Evolutionary conservation across 2,329 filamentous ascomycete genomes (phyloP).

Genomic region (Ceratocystiopsis brevicomis): DNA sequence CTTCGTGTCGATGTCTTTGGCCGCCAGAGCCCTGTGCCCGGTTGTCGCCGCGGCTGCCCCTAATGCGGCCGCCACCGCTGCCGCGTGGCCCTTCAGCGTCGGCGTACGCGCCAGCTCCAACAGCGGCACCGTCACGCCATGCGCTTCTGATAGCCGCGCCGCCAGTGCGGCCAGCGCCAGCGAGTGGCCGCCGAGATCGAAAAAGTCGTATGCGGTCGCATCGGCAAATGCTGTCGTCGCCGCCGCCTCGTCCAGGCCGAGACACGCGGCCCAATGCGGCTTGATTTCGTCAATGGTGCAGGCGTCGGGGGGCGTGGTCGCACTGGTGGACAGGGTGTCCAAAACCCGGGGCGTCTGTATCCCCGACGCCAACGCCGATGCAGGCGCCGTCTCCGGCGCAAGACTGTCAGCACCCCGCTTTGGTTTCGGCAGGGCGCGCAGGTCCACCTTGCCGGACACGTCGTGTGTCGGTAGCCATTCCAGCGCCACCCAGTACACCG

Average conservation of each 20-base stretch:
- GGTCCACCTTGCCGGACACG: constrained; percentile 62
- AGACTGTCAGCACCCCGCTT: constrained; percentile 27
- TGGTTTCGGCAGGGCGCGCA: constrained; percentile 51
- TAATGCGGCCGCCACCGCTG: constrained; percentile 52
- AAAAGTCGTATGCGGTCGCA: constrained; percentile 54
- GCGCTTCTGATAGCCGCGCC: constrained; percentile 47
- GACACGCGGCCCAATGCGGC: constrained; percentile 50
- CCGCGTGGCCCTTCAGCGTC: constrained; percentile 53
- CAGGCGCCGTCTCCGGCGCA: constrained; percentile 23
- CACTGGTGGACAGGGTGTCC: no score
- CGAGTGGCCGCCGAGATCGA: constrained; percentile 64
- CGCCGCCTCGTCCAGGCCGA: constrained; percentile 39
- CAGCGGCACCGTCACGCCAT: constrained; percentile 56
- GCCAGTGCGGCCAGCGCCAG: constrained; percentile 59
- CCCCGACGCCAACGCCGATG: constrained; percentile 10
- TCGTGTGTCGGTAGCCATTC: constrained; percentile 53
- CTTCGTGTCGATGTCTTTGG: constrained; percentile 1
- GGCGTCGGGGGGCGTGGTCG: no score
- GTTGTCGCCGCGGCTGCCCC: constrained; percentile 37
- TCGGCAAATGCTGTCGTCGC: constrained; percentile 26
- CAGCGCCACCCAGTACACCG: constrained; percentile 56
- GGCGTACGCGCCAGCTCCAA: constrained; percentile 51
- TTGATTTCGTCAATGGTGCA: constrained; percentile 43
- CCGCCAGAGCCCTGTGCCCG: background rate
- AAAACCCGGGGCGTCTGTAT: no score